Evolutionary conservation across 345 rosid genomes (phyloP).

Genomic region (Adansonia digitata): DNA sequence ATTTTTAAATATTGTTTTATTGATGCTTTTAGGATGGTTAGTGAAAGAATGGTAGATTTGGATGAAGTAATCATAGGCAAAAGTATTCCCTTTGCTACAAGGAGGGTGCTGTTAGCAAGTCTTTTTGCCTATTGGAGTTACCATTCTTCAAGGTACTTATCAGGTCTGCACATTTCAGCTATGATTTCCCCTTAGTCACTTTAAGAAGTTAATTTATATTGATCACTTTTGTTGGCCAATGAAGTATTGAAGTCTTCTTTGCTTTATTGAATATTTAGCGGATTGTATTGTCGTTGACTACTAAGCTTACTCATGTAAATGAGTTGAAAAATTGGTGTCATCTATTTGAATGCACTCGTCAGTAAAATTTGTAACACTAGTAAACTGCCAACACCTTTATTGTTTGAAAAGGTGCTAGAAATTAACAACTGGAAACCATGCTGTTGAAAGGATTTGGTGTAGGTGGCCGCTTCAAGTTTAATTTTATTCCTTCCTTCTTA

Average conservation of each 20-base stretch:
- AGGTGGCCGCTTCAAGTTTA: not conserved
- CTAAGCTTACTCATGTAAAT: not conserved
- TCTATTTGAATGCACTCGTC: not conserved
- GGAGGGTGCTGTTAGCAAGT: conserved; percentile 58
- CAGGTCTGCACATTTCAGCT: conserved; percentile 74
- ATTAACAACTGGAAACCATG: not conserved
- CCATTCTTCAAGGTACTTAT: conserved; percentile 87
- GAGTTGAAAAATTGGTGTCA: not conserved
- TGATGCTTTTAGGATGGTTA: conserved; percentile 27
- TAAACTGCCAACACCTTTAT: not conserved
- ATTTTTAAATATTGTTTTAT: not conserved
- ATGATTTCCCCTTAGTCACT: conserved; percentile 10
- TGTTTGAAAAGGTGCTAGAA: not conserved
- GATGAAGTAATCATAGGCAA: conserved; percentile 32
- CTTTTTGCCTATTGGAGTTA: conserved; percentile 43
- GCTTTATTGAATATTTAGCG: not conserved
- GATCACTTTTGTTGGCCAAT: not conserved
- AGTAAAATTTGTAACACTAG: not conserved
- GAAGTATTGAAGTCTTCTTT: conserved; percentile 3
- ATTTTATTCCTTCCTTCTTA: not conserved
- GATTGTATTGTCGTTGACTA: not conserved
- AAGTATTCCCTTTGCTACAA: conserved; percentile 32
- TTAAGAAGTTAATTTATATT: conserved; percentile 8
- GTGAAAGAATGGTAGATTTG: conserved; percentile 33
- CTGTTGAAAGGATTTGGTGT: not conserved